phyloP scores from a whole-genome alignment of 306 rosid species.

The Potentilla sterilis region DNA sequence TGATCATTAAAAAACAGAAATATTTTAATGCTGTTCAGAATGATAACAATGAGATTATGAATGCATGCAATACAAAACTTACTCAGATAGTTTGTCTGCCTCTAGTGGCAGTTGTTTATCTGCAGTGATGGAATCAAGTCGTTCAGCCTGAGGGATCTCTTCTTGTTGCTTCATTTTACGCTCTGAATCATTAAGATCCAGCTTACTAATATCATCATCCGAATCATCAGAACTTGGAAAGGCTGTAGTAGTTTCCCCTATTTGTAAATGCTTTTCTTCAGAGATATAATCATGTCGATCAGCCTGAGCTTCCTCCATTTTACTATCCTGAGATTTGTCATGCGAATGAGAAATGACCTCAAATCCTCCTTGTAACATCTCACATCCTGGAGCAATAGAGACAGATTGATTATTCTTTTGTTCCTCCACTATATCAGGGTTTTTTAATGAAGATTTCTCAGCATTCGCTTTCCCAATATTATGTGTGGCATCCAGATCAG shows the following conservation, averaged over 20 bases:
- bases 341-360: slow-evolving; percentile 27
- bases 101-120: neutral
- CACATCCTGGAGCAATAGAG: slow-evolving; percentile 26
- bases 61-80: slow-evolving; percentile 30
- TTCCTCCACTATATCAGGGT: slow-evolving; percentile 23
- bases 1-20: neutral
- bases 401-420: slow-evolving; percentile 27
- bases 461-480: slow-evolving; percentile 1
- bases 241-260: slow-evolving; percentile 21
- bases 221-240: neutral
- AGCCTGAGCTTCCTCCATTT: slow-evolving; percentile 28
- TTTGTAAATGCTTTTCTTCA: slow-evolving; percentile 2
- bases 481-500: slow-evolving; percentile 25
- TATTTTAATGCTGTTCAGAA: neutral
- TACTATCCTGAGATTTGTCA: slow-evolving; percentile 29
- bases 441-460: slow-evolving; percentile 22
- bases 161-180: slow-evolving; percentile 15
- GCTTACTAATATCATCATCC: neutral
- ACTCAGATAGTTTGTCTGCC: slow-evolving; percentile 39
- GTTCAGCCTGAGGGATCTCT: slow-evolving; percentile 27
- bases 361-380: slow-evolving; percentile 28
- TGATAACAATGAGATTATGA: neutral
- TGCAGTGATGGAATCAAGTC: slow-evolving; percentile 23
- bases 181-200: neutral
- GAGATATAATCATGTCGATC: slow-evolving; percentile 25